These are phyloP conservation scores for Arabidopsis lyrata DNA, from an alignment of 441 rosid species.

Conservation along the genomic window DNA sequence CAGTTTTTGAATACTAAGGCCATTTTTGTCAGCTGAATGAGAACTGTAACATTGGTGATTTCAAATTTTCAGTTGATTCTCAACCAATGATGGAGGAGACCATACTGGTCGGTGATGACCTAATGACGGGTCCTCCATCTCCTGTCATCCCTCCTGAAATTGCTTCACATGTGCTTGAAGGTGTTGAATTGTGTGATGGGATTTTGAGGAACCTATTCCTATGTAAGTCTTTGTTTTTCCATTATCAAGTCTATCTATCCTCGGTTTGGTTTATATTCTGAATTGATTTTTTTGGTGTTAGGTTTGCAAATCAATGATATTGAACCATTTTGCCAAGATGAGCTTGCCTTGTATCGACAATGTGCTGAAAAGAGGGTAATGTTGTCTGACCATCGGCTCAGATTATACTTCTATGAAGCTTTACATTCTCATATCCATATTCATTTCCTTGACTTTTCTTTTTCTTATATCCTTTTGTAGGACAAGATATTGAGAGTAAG, in stretches of 20 bases:
- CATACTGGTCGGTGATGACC: conserved; percentile 90
- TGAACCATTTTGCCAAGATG: conserved; percentile 96
- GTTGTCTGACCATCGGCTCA: conserved; percentile 1
- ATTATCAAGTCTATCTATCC: not conserved
- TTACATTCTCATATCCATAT: not conserved
- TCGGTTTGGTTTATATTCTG: not conserved
- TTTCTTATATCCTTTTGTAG: conserved; percentile 46
- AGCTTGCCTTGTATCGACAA: conserved; percentile 76
- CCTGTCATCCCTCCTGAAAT: conserved; percentile 92
- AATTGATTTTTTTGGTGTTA: conserved; percentile 27
- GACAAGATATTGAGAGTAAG: conserved; percentile 84
- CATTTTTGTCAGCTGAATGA: too few species aligned
- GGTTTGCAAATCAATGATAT: conserved; percentile 92
- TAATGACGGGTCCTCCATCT: conserved; percentile 95
- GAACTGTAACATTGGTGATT: conserved; percentile 20
- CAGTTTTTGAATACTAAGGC: not conserved
- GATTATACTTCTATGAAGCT: conserved; percentile 17
- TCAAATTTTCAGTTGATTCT: conserved; percentile 72
- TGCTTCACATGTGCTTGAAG: conserved; percentile 91
- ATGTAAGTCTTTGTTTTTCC: conserved; percentile 62
- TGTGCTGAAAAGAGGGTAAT: conserved; percentile 89
- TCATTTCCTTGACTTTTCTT: not conserved
- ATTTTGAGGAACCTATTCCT: conserved; percentile 81
- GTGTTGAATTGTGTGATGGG: conserved; percentile 85
- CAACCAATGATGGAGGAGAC: conserved; percentile 97